These are phyloP conservation scores for Lactarius akahatsu DNA, from an alignment of 768 basidiomycete genomes.

Conservation along the genomic window DNA sequence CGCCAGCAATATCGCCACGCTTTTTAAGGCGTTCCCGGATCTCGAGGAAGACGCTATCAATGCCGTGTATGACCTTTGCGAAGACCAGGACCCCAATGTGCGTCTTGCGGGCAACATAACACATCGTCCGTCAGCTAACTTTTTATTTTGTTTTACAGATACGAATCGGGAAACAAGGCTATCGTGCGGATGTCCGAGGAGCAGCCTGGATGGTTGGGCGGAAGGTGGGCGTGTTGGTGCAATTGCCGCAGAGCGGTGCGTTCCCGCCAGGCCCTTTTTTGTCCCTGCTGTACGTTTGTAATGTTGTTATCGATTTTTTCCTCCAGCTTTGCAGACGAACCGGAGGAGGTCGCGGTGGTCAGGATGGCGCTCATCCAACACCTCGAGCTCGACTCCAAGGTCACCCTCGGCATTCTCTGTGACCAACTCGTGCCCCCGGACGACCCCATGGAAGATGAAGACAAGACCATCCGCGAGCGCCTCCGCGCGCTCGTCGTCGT, in stretches of 20 bases:
- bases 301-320: background rate
- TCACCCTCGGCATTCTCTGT: constrained; percentile 66
- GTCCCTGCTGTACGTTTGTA: background rate
- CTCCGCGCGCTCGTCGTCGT: constrained; percentile 57
- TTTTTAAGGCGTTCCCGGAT: constrained; percentile 67
- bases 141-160: constrained; percentile 43
- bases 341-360: constrained; percentile 61
- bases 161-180: constrained; percentile 66
- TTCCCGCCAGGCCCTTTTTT: constrained; percentile 40
- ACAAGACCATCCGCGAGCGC: constrained; percentile 55
- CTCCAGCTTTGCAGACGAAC: constrained; percentile 48
- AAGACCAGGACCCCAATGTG: constrained; percentile 60
- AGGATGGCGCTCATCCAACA: constrained; percentile 59
- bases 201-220: constrained; percentile 59
- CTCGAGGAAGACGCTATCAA: constrained; percentile 75
- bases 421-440: constrained; percentile 60
- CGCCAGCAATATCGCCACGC: constrained; percentile 53
- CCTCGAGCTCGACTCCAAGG: constrained; percentile 58
- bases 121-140: background rate
- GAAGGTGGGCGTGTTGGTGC: constrained; percentile 72
- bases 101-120: constrained; percentile 16
- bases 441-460: constrained; percentile 56
- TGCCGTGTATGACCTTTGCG: constrained; percentile 76
- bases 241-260: constrained; percentile 72
- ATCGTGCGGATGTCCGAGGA: constrained; percentile 51